Evolutionary conservation across 169 alveolate genomes (phyloP).

Genomic region (Plasmodium coatneyi): DNA sequence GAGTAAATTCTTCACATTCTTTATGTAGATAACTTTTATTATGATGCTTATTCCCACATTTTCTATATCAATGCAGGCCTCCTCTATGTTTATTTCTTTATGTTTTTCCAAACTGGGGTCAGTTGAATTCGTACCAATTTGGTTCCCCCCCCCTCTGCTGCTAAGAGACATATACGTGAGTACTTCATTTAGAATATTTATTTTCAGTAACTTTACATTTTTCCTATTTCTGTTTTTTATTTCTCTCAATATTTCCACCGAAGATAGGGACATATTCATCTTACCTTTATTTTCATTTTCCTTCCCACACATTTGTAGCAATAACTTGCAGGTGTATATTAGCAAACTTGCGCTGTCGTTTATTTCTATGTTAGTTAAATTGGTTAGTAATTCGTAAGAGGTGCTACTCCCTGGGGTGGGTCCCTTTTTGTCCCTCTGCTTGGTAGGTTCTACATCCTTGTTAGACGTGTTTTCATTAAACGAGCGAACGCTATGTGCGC

Average conservation of each 20-base stretch:
- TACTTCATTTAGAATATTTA: conserved; percentile 37
- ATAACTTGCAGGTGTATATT: conserved; percentile 20
- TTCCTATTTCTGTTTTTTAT: conserved; percentile 52
- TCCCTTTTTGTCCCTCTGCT: not conserved
- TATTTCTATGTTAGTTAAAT: conserved; percentile 42
- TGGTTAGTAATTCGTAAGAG: conserved; percentile 15
- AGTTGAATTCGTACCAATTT: not conserved
- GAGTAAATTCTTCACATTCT: conserved; percentile 36
- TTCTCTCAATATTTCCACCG: conserved; percentile 58
- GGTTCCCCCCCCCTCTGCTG: not conserved
- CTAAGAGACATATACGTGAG: conserved; percentile 23
- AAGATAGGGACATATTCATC: conserved; percentile 30
- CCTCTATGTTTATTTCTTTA: conserved; percentile 62
- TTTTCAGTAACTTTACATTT: conserved; percentile 56
- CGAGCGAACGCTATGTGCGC: conserved; percentile 8
- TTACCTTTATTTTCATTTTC: not conserved
- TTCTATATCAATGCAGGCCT: conserved; percentile 55
- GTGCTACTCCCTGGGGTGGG: conserved; percentile 7
- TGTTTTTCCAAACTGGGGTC: conserved; percentile 2
- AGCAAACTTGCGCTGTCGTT: conserved; percentile 37
- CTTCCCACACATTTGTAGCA: conserved; percentile 14
- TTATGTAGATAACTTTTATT: conserved; percentile 52
- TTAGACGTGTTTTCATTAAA: not conserved
- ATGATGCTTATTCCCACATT: conserved; percentile 64
- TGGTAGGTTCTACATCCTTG: not conserved